Evolutionary conservation across 2,329 filamentous ascomycete genomes (phyloP).

Genomic region (Ophiostoma perfectum): DNA sequence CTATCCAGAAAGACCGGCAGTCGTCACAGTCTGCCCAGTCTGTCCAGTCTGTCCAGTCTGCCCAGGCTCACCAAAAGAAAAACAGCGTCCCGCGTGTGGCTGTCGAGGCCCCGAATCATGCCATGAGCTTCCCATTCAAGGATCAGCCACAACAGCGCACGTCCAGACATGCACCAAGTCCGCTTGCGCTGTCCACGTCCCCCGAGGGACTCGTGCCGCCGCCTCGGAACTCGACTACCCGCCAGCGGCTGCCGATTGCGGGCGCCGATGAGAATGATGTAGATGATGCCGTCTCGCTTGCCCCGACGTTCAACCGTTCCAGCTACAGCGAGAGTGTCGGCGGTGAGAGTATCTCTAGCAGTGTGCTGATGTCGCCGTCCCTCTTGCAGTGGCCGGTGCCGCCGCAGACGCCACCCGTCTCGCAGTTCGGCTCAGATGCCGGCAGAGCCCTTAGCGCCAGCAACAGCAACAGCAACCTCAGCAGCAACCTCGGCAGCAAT

Average conservation of each 20-base stretch:
- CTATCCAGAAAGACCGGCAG: not conserved
- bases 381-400: conserved; percentile 25
- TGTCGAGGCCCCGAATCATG: not conserved
- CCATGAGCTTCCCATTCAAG: not conserved
- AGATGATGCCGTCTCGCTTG: not conserved
- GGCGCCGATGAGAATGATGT: not conserved
- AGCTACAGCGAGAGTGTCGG: conserved; percentile 22
- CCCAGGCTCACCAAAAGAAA: not conserved
- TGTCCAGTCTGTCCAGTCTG: not conserved
- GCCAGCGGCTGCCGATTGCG: not conserved
- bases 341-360: conserved; percentile 26
- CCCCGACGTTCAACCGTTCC: not conserved
- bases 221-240: not conserved
- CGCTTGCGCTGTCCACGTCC: not conserved
- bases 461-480: conserved; percentile 18
- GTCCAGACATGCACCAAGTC: not conserved
- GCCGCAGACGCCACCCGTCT: conserved; percentile 25
- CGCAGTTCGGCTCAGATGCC: conserved; percentile 11
- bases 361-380: conserved; percentile 24
- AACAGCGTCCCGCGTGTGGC: conserved; percentile 1
- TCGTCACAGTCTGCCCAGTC: not conserved
- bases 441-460: not conserved
- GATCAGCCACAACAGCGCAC: not conserved
- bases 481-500: conserved; percentile 9
- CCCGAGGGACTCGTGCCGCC: not conserved